Base-by-base conservation (phyloP, 2,329 filamentous ascomycete species). In the Microdochium bolleyi region DNA sequence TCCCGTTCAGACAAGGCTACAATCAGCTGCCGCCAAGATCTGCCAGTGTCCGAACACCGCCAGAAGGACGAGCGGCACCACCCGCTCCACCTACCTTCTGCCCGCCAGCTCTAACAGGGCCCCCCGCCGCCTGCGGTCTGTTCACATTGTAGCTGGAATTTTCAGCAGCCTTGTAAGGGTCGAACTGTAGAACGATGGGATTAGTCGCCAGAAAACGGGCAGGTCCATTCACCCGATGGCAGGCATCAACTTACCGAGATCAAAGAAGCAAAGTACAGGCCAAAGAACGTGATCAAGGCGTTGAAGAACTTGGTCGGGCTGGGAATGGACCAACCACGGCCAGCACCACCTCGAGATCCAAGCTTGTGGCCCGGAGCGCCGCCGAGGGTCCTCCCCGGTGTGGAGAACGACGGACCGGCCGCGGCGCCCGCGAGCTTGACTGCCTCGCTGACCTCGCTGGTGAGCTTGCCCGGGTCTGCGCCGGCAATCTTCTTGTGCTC, bases 401-500 rank as follows among this genome's bases (percentile, higher is more conserved):
- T 76, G 51, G 72, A 72, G 62, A 85, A 85, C 0, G 69, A 68
- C 2, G 75, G 72, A 49, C 73, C 75, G 5, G 73, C 66, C 1
- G 67, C 69, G n/a, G 65, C 63, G 1, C 70, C 70, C 3, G 70
- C 72, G 19, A 85, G 71, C 65, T 80, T 81, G 51, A 83, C 73
- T 3, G 81, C 82, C 66, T 87, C 87, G 62, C 86, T 84, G 58
- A 96, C 85, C 24, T 88, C 89, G 53, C 83, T 79, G 34, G 84
- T 87, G 46, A 99, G 82, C 51, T 83, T 85, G 11, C 84, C 78
- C 1, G 85, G 81, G 72, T 96, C 88, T 32, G 92, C 91, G 61
- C 94, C 94, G 63, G 82, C 80, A 64, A 96, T 84, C 30, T 87
- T 91, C 59, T 89, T 80, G 64, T 88, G 79, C 62, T 86, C 82